Percentiles rank a stretch among this genome's conserved stretches.
Evolutionary conservation across 2,329 filamentous ascomycete genomes (phyloP).

Genomic region (Apiospora koreana): DNA sequence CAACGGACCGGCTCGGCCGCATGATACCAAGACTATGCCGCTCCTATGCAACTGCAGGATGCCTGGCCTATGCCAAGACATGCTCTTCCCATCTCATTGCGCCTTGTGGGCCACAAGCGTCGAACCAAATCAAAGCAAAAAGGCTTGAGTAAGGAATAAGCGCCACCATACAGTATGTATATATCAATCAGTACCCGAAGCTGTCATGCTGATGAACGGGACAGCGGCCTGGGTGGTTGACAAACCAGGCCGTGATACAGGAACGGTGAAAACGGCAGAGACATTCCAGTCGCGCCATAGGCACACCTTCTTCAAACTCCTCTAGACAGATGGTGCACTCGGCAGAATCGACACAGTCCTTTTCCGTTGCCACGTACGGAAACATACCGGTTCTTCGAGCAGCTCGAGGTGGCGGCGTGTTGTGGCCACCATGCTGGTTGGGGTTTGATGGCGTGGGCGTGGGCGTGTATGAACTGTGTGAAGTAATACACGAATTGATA

Average conservation of each 20-base stretch:
- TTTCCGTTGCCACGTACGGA: slow-evolving; percentile 64
- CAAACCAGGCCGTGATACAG: slow-evolving; percentile 66
- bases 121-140: background rate
- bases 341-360: slow-evolving; percentile 67
- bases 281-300: slow-evolving; percentile 68
- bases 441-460: slow-evolving; percentile 32
- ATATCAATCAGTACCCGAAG: slow-evolving; percentile 46
- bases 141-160: too few species aligned
- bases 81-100: background rate
- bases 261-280: slow-evolving; percentile 63
- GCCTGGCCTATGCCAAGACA: background rate
- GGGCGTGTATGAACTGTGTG: slow-evolving; percentile 52
- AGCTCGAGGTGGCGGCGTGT: slow-evolving; percentile 32
- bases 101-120: background rate
- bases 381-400: slow-evolving; percentile 61
- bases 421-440: slow-evolving; percentile 21
- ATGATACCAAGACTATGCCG: background rate
- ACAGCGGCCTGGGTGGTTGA: slow-evolving; percentile 62
- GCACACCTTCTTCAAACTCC: slow-evolving; percentile 62
- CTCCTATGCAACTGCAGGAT: background rate
- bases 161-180: background rate
- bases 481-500: slow-evolving; percentile 57
- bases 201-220: slow-evolving; percentile 67
- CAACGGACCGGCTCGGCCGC: background rate
- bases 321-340: slow-evolving; percentile 71